Evolutionary conservation across 805 yeast genomes (phyloP).

Genomic region (Kuraishia floccosa): DNA sequence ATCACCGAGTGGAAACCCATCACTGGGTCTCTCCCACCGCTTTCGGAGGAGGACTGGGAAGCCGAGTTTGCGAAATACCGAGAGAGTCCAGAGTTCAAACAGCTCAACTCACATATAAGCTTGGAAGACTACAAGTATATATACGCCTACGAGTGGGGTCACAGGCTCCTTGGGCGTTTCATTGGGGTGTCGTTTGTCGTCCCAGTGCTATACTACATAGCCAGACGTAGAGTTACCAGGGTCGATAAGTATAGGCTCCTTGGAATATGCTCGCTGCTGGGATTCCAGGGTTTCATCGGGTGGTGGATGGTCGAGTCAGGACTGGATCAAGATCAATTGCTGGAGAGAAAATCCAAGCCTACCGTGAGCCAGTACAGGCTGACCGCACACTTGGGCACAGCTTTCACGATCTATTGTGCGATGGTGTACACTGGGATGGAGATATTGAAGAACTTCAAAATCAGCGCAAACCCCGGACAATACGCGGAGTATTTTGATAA

Average conservation of each 20-base stretch:
- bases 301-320: constrained; percentile 99
- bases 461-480: constrained; percentile 51
- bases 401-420: constrained; percentile 77
- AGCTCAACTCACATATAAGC: constrained; percentile 78
- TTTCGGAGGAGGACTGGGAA: constrained; percentile 74
- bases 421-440: constrained; percentile 88
- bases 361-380: constrained; percentile 93
- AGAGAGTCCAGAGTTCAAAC: constrained; percentile 83
- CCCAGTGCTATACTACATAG: constrained; percentile 79
- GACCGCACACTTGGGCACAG: constrained; percentile 90
- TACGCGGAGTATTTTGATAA: constrained; percentile 44
- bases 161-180: constrained; percentile 82
- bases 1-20: constrained; percentile 99
- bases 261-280: constrained; percentile 68
- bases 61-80: constrained; percentile 72
- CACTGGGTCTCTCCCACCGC: constrained; percentile 89
- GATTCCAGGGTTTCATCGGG: constrained; percentile 91
- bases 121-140: constrained; percentile 92
- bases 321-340: constrained; percentile 66
- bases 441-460: constrained; percentile 61
- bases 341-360: constrained; percentile 83
- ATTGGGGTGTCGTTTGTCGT: constrained; percentile 75
- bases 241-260: constrained; percentile 58
- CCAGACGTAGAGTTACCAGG: constrained; percentile 50
- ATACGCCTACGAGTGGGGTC: constrained; percentile 97